Conservation (phyloP, 78 protist species). For the Pigoraptor vietnamica region DNA sequence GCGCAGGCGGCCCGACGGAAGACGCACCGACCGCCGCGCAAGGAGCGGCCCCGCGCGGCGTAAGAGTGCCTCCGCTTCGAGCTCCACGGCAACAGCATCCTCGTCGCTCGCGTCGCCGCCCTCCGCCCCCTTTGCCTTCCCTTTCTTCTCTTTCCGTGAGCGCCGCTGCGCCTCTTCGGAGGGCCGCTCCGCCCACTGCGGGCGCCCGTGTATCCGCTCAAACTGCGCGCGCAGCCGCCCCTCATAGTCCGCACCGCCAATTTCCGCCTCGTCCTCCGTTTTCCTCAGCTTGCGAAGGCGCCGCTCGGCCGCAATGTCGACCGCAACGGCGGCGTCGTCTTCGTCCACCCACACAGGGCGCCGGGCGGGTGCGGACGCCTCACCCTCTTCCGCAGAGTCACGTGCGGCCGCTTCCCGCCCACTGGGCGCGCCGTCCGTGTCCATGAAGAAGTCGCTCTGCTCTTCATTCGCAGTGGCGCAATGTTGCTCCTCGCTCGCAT, state of each 20-base stretch:
- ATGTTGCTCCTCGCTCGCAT: too few species aligned
- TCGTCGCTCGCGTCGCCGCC: neutral
- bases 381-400: neutral
- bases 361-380: neutral
- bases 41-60: neutral
- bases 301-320: neutral
- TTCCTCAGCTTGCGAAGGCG: conserved; percentile 22
- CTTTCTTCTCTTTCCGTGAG: neutral
- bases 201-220: neutral
- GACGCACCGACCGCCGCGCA: neutral
- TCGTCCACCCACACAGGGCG: conserved; percentile 17
- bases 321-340: neutral
- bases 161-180: neutral
- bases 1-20: neutral
- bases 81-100: neutral
- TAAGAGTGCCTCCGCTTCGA: neutral
- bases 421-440: too few species aligned
- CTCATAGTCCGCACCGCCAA: conserved; percentile 20
- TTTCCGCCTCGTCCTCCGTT: neutral
- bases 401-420: too few species aligned
- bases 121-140: neutral
- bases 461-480: too few species aligned
- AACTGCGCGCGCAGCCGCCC: conserved; percentile 12
- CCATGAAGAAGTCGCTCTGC: too few species aligned
- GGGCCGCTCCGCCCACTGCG: neutral